Percentiles rank a stretch among this genome's conserved stretches.
Conservation (phyloP, 352 stramenopile genomes). For the Phytophthora ohioensis region DNA sequence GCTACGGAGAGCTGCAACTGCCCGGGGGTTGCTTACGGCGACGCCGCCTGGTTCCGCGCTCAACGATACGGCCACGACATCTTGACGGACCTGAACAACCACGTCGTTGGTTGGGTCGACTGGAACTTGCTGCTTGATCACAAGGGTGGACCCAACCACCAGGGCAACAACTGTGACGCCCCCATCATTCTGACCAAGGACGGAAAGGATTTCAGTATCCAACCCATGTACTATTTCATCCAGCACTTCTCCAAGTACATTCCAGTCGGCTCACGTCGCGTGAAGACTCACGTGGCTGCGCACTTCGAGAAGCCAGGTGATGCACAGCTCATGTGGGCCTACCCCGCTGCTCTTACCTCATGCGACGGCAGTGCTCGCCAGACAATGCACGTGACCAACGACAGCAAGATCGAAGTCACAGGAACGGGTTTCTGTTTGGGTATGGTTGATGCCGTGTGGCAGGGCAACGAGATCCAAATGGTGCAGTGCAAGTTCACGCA, state of each 20-base stretch:
- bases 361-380: constrained; percentile 77
- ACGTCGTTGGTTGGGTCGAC: constrained; percentile 89
- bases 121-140: constrained; percentile 93
- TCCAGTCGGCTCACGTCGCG: constrained; percentile 65
- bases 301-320: constrained; percentile 65
- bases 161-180: constrained; percentile 71
- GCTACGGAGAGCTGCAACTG: constrained; percentile 84
- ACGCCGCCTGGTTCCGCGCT: constrained; percentile 80
- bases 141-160: constrained; percentile 90
- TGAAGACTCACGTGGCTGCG: constrained; percentile 54
- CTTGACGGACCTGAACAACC: constrained; percentile 90
- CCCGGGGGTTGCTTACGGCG: constrained; percentile 62
- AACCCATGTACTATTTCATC: constrained; percentile 93
- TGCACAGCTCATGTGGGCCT: constrained; percentile 56
- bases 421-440: constrained; percentile 65
- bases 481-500: constrained; percentile 70
- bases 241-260: constrained; percentile 91
- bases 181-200: constrained; percentile 74
- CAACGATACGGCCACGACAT: constrained; percentile 92
- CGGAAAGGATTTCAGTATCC: constrained; percentile 68
- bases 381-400: constrained; percentile 50
- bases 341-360: constrained; percentile 53
- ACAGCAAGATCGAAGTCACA: constrained; percentile 73
- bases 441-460: constrained; percentile 42
- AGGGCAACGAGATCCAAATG: constrained; percentile 67